Evolutionary conservation across 176 grass and related monocot species (phyloP), one percentile per base, ranked within the genome.

Genomic region (Hyparrhenia diplandra): DNA sequence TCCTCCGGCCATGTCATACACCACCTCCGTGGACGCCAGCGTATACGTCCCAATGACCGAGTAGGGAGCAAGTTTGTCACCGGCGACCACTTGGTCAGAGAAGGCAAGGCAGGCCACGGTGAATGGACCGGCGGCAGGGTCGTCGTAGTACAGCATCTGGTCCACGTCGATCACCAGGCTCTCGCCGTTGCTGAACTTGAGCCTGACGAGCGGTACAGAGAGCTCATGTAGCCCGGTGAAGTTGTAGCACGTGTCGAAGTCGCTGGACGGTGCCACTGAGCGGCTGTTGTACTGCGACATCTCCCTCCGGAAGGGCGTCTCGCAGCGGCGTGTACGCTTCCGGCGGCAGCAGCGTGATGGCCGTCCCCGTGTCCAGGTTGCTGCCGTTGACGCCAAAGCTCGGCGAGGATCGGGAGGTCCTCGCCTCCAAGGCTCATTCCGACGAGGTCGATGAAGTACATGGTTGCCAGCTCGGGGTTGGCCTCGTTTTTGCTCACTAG

Each of bases 31-130:
- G 3, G 43, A 75, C 59, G 35, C 74, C 62, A 88, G 90, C 41
- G 88, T 82, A 58, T 68, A 27, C 24, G 82, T 88, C 8, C 83
- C 90, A 12, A 92, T 46, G 61, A 92, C 40, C 3, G 61, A 45
- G 32, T 81, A 12, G 5, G 40, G 54, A 21, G n/a, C n/a, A n/a
- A n/a, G n/a, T n/a, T 40, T 34, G 28, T 1, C 8, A 13, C 31
- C 31, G 31, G 0, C 10, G 40, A 0, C 40, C 40, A 71, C 81
- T n/a, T n/a, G 9, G 28, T 32, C 31, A 1, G 75, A 70, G 42
- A 92, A 92, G 5, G 90, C 90, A 5, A 41, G 84, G 54, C 90
- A 93, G 14, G 46, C 76, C 35, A 76, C 23, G 3, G 55, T 10
- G 36, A 62, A 61, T 6, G 14, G 64, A 11, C 1, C 9, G 12